A percentile compares a stretch with the other conserved stretches of the same genome.
Conservation (phyloP, 768 basidiomycete genomes). For the Lyophyllum shimeji region DNA sequence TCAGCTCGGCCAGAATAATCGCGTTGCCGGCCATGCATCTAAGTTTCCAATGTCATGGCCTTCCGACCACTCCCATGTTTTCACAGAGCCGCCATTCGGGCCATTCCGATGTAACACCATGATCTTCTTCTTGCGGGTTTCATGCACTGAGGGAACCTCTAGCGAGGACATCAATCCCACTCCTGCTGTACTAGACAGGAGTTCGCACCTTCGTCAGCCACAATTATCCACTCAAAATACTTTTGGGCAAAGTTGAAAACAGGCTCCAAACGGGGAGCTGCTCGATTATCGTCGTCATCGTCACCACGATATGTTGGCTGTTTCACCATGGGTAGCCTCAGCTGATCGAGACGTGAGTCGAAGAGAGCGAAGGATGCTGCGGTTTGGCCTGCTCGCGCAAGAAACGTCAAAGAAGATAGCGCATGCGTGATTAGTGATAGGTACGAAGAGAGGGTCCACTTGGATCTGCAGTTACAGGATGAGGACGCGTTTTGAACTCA, state of each 20-base stretch:
- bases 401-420: slow-evolving; percentile 19
- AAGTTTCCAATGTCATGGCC: not conserved
- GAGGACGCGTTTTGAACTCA: not conserved
- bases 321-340: slow-evolving; percentile 49
- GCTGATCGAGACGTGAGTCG: slow-evolving; percentile 53
- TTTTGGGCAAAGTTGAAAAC: slow-evolving; percentile 43
- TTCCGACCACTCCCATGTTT: slow-evolving; percentile 16
- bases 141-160: not conserved
- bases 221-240: slow-evolving; percentile 55
- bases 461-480: not conserved
- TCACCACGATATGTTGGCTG: slow-evolving; percentile 17
- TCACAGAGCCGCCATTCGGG: not conserved
- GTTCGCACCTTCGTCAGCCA: slow-evolving; percentile 40
- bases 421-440: slow-evolving; percentile 19
- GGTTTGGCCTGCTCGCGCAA: not conserved
- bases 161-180: not conserved
- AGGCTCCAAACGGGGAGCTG: slow-evolving; percentile 26
- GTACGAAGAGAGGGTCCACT: slow-evolving; percentile 28
- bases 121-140: slow-evolving; percentile 2
- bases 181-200: not conserved
- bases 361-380: slow-evolving; percentile 48
- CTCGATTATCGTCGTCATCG: not conserved
- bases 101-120: slow-evolving; percentile 6
- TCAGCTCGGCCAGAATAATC: slow-evolving; percentile 5
- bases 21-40: slow-evolving; percentile 1